Percentiles rank a stretch among this genome's conserved stretches.
phyloP scores from a whole-genome alignment of 2,329 filamentous ascomycete genomes.

The Annulohypoxylon truncatum region DNA sequence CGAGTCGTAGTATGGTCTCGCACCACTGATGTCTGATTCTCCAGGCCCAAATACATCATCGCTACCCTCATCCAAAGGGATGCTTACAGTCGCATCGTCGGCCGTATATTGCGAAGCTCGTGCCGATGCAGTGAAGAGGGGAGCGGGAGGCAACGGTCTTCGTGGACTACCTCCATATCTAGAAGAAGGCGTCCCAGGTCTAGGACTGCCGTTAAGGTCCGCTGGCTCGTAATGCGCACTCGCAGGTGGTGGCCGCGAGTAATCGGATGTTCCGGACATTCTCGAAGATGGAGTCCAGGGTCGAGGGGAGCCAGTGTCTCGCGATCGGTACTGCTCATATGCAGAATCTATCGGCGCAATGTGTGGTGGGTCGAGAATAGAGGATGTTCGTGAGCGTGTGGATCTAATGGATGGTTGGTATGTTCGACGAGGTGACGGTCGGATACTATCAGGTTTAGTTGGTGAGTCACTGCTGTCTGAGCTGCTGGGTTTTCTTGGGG shows the following conservation, averaged over 20 bases:
- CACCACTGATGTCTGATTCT: slow-evolving; percentile 64
- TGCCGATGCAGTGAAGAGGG: slow-evolving; percentile 75
- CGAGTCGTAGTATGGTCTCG: slow-evolving; percentile 68
- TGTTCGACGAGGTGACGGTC: slow-evolving; percentile 56
- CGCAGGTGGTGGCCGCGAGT: slow-evolving; percentile 76
- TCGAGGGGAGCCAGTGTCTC: slow-evolving; percentile 63
- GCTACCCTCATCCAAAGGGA: slow-evolving; percentile 71
- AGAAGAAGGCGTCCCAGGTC: slow-evolving; percentile 90
- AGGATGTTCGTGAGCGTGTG: slow-evolving; percentile 57
- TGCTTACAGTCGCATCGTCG: slow-evolving; percentile 77
- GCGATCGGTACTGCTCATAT: slow-evolving; percentile 68
- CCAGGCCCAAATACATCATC: slow-evolving; percentile 81
- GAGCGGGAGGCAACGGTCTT: slow-evolving; percentile 87
- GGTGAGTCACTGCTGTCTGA: slow-evolving; percentile 56
- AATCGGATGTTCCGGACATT: slow-evolving; percentile 66
- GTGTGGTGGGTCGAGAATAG: slow-evolving; percentile 67
- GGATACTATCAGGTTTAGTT: slow-evolving; percentile 56
- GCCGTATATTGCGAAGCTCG: slow-evolving; percentile 65
- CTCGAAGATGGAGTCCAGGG: slow-evolving; percentile 69
- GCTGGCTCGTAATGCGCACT: slow-evolving; percentile 83
- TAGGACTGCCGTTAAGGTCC: slow-evolving; percentile 88
- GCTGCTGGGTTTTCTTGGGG: slow-evolving; percentile 24
- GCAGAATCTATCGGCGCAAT: slow-evolving; percentile 73
- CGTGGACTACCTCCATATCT: slow-evolving; percentile 89
- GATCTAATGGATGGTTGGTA: slow-evolving; percentile 67